Base-by-base conservation (phyloP, 176 grass and related monocot species). In the Thalia dealbata region DNA sequence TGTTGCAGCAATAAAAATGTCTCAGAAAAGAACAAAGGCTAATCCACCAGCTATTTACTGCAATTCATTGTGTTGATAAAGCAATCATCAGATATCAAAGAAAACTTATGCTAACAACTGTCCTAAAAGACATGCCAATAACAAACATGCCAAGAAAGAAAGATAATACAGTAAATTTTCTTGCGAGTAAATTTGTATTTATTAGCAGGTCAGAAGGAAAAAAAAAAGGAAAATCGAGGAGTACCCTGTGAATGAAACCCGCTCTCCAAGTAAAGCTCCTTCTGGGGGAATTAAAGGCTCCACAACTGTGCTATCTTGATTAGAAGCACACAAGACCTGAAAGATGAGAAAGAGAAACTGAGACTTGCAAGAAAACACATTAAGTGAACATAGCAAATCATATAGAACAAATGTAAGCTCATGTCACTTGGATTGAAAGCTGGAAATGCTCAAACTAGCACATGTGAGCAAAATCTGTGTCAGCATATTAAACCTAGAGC, bases 211-310 rank as follows among this genome's bases (percentile, higher is more conserved):
- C 1, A 35, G 0, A 64, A 6, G 3, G 1, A 12, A 9, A n/a
- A 21, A 63, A 26, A 2, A 24, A 48, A 21, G 10, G 2, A 63
- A 48, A 76, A 30, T 25, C 44, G 12, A 74, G 30, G 32, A 25
- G 90, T 83, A 99, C 95, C 95, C 90, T 65, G 81, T 75, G 93
- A 99, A 99, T 77, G 74, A 85, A 84, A 99, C 82, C 14, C 68
- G 79, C 64, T 93, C 90, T 88, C 95, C 95, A 84, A 91, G 71
- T 83, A 82, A 88, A 66, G 95, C 90, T 78, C 87, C 95, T 90
- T 93, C 79, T 1, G 90, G 95, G 81, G 95, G 85, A 85, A 83
- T 86, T 76, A 99, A 84, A 79, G 95, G 95, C 77, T 99, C 95
- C 68, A 99, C 95, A 77, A 79, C 75, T 21, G 87, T 85, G 81